These are phyloP conservation scores for Pseudocercospora fuligena DNA, from an alignment of 2,329 filamentous ascomycete genomes.

Conservation along the genomic window DNA sequence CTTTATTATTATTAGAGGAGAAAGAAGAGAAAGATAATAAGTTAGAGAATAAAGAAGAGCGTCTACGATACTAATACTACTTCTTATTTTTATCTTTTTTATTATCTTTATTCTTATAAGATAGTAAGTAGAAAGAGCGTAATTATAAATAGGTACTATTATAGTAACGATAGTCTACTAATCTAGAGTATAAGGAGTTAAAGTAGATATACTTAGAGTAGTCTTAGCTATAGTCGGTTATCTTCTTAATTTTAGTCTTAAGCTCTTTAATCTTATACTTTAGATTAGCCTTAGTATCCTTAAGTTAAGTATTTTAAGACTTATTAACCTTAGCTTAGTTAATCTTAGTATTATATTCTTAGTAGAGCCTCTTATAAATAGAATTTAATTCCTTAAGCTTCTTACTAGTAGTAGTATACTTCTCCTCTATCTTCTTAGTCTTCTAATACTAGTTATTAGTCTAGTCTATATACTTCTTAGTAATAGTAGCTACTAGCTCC, in stretches of 20 bases:
- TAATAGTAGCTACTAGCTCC: background rate
- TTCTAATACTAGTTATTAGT: background rate
- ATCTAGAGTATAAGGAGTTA: background rate
- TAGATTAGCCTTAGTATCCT: background rate
- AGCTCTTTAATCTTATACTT: background rate
- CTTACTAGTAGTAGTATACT: background rate
- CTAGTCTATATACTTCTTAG: conserved; percentile 1
- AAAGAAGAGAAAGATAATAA: too few species aligned
- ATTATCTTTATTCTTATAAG: too few species aligned
- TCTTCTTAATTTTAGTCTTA: background rate
- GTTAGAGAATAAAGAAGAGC: too few species aligned
- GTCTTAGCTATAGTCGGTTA: background rate
- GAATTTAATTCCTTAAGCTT: background rate
- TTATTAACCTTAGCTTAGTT: background rate
- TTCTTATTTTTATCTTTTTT: too few species aligned
- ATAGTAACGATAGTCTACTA: too few species aligned
- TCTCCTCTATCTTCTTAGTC: background rate
- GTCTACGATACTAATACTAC: too few species aligned
- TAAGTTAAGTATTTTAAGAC: background rate
- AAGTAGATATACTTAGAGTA: background rate
- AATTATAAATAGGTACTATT: too few species aligned
- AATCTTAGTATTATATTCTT: background rate
- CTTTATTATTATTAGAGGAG: too few species aligned
- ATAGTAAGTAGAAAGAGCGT: too few species aligned
- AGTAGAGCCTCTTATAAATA: background rate